Evolutionary conservation across 768 basidiomycete species (phyloP).

Genomic region (Tricholoma flavovirens): DNA sequence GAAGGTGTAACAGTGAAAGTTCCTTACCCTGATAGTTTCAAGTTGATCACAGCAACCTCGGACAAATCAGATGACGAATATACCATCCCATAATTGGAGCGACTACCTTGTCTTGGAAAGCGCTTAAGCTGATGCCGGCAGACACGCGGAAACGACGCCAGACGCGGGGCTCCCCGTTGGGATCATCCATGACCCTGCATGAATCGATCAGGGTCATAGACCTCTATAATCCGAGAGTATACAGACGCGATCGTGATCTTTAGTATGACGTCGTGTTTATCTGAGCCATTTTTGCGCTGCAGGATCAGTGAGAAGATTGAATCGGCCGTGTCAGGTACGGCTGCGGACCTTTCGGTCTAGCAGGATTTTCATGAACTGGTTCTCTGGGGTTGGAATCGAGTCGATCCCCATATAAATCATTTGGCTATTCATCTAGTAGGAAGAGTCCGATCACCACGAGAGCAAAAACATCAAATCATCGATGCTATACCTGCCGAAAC

Average conservation of each 20-base stretch:
- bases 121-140: conserved; percentile 27
- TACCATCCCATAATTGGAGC: conserved; percentile 22
- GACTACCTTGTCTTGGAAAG: conserved; percentile 30
- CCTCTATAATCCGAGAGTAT: too few relatives aligned
- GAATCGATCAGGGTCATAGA: background rate
- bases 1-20: conserved; percentile 27
- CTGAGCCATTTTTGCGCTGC: too few relatives aligned
- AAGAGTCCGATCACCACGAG: background rate
- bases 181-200: background rate
- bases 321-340: background rate
- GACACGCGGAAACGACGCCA: conserved; percentile 28
- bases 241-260: too few relatives aligned
- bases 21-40: conserved; percentile 19
- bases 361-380: background rate
- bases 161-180: conserved; percentile 20
- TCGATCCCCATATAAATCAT: background rate
- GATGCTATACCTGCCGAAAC: background rate
- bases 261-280: too few relatives aligned
- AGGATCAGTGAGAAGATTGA: background rate
- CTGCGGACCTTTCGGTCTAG: background rate
- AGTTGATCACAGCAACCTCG: background rate
- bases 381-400: background rate
- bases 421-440: background rate
- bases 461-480: background rate
- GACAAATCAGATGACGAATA: background rate